Base-by-base conservation (phyloP, 2,329 filamentous ascomycete species). In the Venturia pyrina region DNA sequence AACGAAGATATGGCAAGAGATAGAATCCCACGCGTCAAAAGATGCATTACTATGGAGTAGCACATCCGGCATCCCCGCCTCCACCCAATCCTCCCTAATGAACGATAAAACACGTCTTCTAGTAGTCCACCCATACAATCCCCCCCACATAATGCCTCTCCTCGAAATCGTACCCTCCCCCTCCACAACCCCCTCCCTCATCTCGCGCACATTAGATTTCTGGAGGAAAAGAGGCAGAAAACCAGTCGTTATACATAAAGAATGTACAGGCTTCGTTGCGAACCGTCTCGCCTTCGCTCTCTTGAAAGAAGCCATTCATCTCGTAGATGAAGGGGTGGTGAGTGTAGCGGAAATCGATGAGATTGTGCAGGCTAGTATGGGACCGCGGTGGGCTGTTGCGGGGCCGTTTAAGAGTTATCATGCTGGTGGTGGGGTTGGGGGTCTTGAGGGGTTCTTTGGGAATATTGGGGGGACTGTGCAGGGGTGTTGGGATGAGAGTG, bases 101-200 rank as follows among this genome's bases (percentile, higher is more conserved):
- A 69, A 73, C 28, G 76, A 81, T 60, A 63, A 73, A 62, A 68
- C 71, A n/a, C 74, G 83, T 1, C 71, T 87, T 2, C 68, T 86
- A 0, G 80, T 86, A 1, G 83, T 85, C 4, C 85, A 87, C 71
- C 84, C 85, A 0, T 87, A 83, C 72, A 87, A 87, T 65, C 85
- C 82, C 28, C 85, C 84, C 1, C 83, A 86, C 68, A 78, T 87
- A 64, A 85, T 87, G 82, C 85, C 85, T 0, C 70, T 87, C 1
- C 73, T 87, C 2, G 84, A 87, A 71, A 75, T 87, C 41, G 84
- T 86, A 0, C 82, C 83, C 0, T 78, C 77, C 1, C 78, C 78
- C 5, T 66, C 68, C 40, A 85, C 81, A 0, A 24, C 41, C 13
- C 56, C 53, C 13, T 70, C 73, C 0, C 73, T 78, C 1, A 72